These are phyloP conservation scores for Spongiforma sp. DNA, from an alignment of 1,284 basidiomycete genomes.

Conservation along the genomic window DNA sequence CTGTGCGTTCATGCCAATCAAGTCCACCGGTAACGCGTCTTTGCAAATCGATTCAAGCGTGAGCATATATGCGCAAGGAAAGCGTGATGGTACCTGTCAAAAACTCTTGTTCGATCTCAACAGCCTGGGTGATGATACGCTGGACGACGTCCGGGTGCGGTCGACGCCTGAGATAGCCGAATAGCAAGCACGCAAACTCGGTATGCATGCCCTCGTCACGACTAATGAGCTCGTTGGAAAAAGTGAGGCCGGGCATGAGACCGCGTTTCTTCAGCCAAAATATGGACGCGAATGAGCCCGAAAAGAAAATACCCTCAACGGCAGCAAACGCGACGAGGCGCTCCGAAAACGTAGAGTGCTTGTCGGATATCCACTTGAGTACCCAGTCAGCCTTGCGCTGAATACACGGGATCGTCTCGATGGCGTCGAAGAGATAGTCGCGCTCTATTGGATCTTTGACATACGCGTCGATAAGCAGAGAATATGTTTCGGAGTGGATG, in stretches of 20 bases:
- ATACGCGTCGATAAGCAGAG: slow-evolving; percentile 97
- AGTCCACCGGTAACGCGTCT: slow-evolving; percentile 74
- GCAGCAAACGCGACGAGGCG: slow-evolving; percentile 95
- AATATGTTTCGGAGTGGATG: slow-evolving; percentile 97
- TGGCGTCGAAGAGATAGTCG: slow-evolving; percentile 89
- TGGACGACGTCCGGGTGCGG: slow-evolving; percentile 82
- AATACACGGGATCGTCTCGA: slow-evolving; percentile 93
- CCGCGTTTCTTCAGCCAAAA: slow-evolving; percentile 99
- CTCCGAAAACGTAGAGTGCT: slow-evolving; percentile 84
- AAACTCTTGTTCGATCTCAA: slow-evolving; percentile 85
- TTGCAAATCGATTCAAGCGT: neutral
- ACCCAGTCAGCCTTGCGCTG: slow-evolving; percentile 95
- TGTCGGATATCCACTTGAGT: slow-evolving; percentile 90
- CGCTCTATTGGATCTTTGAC: slow-evolving; percentile 89
- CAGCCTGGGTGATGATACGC: slow-evolving; percentile 83
- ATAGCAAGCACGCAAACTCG: slow-evolving; percentile 95
- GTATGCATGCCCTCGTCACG: slow-evolving; percentile 98
- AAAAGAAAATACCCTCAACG: slow-evolving; percentile 99
- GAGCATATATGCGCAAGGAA: neutral
- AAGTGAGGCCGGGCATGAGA: slow-evolving; percentile 96
- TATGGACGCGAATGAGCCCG: slow-evolving; percentile 92
- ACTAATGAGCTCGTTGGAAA: slow-evolving; percentile 97
- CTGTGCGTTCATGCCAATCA: slow-evolving; percentile 85
- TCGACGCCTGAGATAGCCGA: slow-evolving; percentile 80
- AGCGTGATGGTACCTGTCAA: slow-evolving; percentile 59